These are phyloP conservation scores for Candida suzukii DNA, from an alignment of 805 yeast species.

Conservation along the genomic window DNA sequence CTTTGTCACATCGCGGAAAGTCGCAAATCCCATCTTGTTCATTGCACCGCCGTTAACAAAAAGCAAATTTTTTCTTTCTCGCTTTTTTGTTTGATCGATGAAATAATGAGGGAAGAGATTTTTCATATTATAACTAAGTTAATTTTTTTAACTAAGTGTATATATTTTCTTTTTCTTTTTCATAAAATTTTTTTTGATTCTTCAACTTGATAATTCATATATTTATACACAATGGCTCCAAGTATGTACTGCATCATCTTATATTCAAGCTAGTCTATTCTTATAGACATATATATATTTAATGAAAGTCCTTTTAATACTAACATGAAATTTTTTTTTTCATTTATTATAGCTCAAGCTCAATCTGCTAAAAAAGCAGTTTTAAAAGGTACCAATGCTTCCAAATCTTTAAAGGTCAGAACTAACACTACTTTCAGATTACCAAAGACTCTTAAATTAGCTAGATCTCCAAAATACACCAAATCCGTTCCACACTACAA, in stretches of 20 bases:
- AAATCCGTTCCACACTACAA: constrained; percentile 96
- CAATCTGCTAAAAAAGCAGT: constrained; percentile 98
- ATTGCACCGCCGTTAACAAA: too few species aligned
- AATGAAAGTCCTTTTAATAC: background rate
- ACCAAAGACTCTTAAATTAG: constrained; percentile 93
- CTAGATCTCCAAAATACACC: constrained; percentile 94
- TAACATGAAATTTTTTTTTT: background rate
- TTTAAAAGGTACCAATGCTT: constrained; percentile 91
- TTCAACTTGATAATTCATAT: background rate
- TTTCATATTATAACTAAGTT: too few species aligned
- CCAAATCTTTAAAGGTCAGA: constrained; percentile 90
- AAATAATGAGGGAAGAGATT: too few species aligned
- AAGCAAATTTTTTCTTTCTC: too few species aligned
- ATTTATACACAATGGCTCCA: constrained; percentile 22
- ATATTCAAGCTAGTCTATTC: background rate
- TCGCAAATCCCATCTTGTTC: too few species aligned
- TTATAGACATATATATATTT: too few species aligned
- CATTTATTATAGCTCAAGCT: constrained; percentile 51
- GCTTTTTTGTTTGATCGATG: too few species aligned
- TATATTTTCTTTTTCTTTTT: background rate
- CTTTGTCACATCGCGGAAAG: background rate
- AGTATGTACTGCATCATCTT: constrained; percentile 13
- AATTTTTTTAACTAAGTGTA: background rate
- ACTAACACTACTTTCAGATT: constrained; percentile 91
- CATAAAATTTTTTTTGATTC: background rate